Base-by-base conservation (phyloP, 345 rosid species). In the Bruguiera parviflora region DNA sequence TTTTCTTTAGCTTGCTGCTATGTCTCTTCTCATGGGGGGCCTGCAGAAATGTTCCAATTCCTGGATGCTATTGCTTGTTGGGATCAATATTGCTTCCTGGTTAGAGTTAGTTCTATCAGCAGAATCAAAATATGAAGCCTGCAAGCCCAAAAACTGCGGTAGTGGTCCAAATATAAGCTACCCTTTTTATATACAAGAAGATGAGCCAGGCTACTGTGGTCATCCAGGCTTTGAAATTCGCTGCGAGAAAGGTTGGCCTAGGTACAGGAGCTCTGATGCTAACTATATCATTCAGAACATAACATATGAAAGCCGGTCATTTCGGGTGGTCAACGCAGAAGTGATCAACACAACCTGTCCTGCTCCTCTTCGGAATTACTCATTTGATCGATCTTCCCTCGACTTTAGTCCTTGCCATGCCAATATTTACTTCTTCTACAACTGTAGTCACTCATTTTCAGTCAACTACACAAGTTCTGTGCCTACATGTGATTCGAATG, bases 91-190 rank as follows among this genome's bases (percentile, higher is more conserved):
- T 63, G 24, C 69, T 24, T 49, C 21, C 21, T 71, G 9, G 1
- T 20, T 47, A 18, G 51, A 71, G 32, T 69, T 67, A 16, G 56
- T 29, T 32, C 56, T 55, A 33, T 65, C 81, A 35, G 61, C 27
- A 64, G 61, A 71, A 4, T 63, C 67, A 32, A 60, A 22, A 33
- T 77, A 65, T 62, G 72, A 82, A 61, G 31, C 66, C 25, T 77
- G 83, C 70, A 39, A 60, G 43, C 79, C 79, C 22, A 69, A 37
- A 62, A 74, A 21, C 64, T 79, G 79, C 11, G 74, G 75, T 25
- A 62, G 0, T 6, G 85, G 83, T 58, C 77, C 76, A 24, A 63
- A 72, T 10, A 72, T 83, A 70, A 80, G 78, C 56, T 75, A 73
- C 67, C 80, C 75, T 7, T 80, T 83, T 66, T 68, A 57, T 33